Conservation (phyloP, 2,329 filamentous ascomycete species). For the Aphanoascus verrucosus region DNA sequence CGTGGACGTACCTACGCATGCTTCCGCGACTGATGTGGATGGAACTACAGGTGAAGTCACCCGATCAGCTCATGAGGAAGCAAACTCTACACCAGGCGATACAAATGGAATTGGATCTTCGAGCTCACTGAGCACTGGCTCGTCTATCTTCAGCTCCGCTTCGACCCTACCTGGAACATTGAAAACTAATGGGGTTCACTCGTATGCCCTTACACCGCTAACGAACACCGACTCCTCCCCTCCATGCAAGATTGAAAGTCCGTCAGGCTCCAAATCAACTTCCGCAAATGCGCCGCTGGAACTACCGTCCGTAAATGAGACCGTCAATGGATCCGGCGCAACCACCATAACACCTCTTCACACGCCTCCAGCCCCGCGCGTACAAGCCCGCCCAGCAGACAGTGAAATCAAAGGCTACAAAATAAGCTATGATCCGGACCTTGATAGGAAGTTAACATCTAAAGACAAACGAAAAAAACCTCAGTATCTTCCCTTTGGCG, state of each 20-base stretch:
- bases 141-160: conserved; percentile 58
- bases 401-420: conserved; percentile 48
- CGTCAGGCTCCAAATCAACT: conserved; percentile 24
- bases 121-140: conserved; percentile 60
- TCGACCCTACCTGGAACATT: conserved; percentile 43
- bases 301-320: conserved; percentile 20
- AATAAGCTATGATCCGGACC: conserved; percentile 52
- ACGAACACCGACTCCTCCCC: conserved; percentile 58
- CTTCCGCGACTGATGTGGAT: background rate
- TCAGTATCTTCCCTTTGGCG: conserved; percentile 43
- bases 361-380: conserved; percentile 38
- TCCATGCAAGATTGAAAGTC: conserved; percentile 46
- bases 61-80: conserved; percentile 3
- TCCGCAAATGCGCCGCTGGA: conserved; percentile 18
- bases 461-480: conserved; percentile 47
- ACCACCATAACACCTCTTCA: conserved; percentile 32
- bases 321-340: conserved; percentile 22
- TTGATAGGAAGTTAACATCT: conserved; percentile 46
- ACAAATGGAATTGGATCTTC: conserved; percentile 60
- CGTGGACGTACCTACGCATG: background rate
- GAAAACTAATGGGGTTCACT: conserved; percentile 44
- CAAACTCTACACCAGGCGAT: conserved; percentile 17
- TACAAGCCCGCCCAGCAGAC: conserved; percentile 41
- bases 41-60: background rate
- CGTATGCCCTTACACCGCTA: conserved; percentile 51